These are phyloP conservation scores for Dicorynia guianensis DNA, from an alignment of 306 rosid genomes.

Conservation along the genomic window DNA sequence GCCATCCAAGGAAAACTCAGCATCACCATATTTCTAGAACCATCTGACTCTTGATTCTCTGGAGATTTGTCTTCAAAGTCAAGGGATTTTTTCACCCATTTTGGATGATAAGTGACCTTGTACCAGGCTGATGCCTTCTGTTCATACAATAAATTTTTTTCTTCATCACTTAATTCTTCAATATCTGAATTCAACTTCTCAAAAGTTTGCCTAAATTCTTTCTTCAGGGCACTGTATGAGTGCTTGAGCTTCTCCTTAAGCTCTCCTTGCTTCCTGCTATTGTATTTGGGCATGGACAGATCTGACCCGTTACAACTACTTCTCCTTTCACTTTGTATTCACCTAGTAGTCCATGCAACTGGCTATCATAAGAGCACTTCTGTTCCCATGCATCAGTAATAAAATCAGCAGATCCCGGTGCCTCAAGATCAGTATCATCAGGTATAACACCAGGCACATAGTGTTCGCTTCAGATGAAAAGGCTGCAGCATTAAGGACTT, in stretches of 20 bases:
- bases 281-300: slow-evolving; percentile 93
- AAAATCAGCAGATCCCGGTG: slow-evolving; percentile 64
- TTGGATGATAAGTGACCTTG: slow-evolving; percentile 81
- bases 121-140: slow-evolving; percentile 91
- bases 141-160: slow-evolving; percentile 67
- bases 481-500: slow-evolving; percentile 67
- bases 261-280: slow-evolving; percentile 85
- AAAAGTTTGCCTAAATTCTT: slow-evolving; percentile 76
- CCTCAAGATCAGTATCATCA: slow-evolving; percentile 69
- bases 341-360: slow-evolving; percentile 67
- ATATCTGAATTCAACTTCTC: slow-evolving; percentile 57
- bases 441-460: slow-evolving; percentile 46
- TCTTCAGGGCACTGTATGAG: slow-evolving; percentile 74
- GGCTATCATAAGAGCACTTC: slow-evolving; percentile 78
- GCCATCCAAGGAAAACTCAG: slow-evolving; percentile 91
- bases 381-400: slow-evolving; percentile 71
- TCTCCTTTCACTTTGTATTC: slow-evolving; percentile 84
- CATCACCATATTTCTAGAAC: slow-evolving; percentile 49
- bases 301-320: slow-evolving; percentile 85
- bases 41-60: slow-evolving; percentile 49
- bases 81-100: slow-evolving; percentile 62
- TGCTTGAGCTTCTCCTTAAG: slow-evolving; percentile 93
- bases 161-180: slow-evolving; percentile 63
- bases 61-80: slow-evolving; percentile 43
- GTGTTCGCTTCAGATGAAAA: slow-evolving; percentile 62